phyloP scores from a whole-genome alignment of 257 asterid genomes.

The Ilex aquifolium region DNA sequence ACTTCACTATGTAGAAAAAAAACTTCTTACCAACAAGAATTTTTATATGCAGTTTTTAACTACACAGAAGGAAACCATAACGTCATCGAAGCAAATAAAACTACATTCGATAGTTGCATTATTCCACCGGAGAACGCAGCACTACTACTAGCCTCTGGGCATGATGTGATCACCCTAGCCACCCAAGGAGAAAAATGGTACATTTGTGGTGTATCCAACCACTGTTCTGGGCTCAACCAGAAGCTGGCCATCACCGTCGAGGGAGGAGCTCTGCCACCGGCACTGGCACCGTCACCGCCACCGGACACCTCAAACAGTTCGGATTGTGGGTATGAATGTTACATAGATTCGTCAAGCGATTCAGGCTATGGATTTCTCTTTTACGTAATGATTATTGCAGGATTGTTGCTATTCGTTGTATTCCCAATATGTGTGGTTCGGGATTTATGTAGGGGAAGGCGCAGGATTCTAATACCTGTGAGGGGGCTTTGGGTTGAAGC shows the following conservation, averaged over 20 bases:
- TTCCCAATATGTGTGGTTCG: too few relatives aligned
- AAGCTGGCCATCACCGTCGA: constrained; percentile 19
- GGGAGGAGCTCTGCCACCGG: constrained; percentile 3
- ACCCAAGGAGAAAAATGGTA: constrained; percentile 19
- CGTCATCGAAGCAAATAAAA: constrained; percentile 16
- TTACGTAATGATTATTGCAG: too few relatives aligned
- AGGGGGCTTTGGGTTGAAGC: too few relatives aligned
- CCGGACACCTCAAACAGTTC: too few relatives aligned
- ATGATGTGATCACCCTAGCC: constrained; percentile 8
- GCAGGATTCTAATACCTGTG: too few relatives aligned
- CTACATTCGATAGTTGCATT: constrained; percentile 6
- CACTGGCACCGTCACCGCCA: background rate
- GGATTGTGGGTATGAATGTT: too few relatives aligned
- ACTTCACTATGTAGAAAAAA: too few relatives aligned
- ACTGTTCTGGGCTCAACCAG: constrained; percentile 8
- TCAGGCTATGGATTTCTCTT: too few relatives aligned
- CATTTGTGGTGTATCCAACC: constrained; percentile 13
- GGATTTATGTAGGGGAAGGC: too few relatives aligned
- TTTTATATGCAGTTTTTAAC: constrained; percentile 13
- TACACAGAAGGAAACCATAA: constrained; percentile 8
- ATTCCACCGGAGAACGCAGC: background rate
- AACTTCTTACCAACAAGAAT: too few relatives aligned
- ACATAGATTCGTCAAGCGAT: too few relatives aligned
- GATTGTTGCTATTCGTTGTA: too few relatives aligned
- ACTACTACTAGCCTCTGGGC: constrained; percentile 4